Evolutionary conservation across 257 asterid species (phyloP).

Genomic region (Fraxinus americana): DNA sequence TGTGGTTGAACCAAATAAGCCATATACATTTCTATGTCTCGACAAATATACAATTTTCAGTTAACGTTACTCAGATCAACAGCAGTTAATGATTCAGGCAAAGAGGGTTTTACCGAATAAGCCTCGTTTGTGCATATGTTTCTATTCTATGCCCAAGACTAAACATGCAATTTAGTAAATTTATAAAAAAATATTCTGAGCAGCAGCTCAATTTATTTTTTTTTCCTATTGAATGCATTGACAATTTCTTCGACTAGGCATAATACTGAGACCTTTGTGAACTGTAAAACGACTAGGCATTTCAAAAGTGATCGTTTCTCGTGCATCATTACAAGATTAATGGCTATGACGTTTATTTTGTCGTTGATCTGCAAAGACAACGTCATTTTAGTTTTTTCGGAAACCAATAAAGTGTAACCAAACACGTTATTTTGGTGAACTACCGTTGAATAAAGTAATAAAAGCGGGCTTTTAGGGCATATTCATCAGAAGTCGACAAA

Average conservation of each 20-base stretch:
- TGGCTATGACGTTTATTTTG: not conserved
- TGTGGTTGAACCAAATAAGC: not conserved
- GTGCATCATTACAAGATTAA: not conserved
- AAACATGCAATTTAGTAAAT: not conserved
- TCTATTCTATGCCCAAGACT: not conserved
- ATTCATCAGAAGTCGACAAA: not conserved
- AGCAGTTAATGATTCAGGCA: not conserved
- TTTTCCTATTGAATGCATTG: not conserved
- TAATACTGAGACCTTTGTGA: not conserved
- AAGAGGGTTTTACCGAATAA: not conserved
- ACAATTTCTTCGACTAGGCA: not conserved
- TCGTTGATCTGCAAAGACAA: not conserved
- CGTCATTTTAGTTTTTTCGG: not conserved
- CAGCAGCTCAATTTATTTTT: no score
- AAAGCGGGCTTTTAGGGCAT: not conserved
- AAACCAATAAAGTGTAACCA: not conserved
- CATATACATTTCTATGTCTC: not conserved
- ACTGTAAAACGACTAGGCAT: not conserved
- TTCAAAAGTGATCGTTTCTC: not conserved
- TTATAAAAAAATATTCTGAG: not conserved
- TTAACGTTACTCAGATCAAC: not conserved
- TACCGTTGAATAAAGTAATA: not conserved
- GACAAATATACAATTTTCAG: not conserved
- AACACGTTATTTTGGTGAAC: not conserved
- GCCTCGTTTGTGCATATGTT: not conserved